Conservation (phyloP, 1,284 basidiomycete genomes). For the Ganoderma lucidum region DNA sequence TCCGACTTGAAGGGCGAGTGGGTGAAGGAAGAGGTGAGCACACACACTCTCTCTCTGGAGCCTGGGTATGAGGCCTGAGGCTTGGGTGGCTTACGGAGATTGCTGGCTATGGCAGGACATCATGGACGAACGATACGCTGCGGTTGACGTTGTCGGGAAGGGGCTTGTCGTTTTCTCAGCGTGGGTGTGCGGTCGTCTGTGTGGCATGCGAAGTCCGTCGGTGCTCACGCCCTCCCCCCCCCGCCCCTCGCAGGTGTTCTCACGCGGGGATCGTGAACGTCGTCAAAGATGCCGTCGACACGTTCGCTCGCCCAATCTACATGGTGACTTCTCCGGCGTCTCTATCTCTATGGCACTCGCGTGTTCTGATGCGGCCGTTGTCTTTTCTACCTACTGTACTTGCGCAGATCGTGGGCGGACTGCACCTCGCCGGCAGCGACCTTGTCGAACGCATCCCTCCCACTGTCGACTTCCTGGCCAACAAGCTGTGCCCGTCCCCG, state of each 20-base stretch:
- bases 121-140: conserved; percentile 84
- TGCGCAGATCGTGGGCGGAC: conserved; percentile 74
- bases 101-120: conserved; percentile 57
- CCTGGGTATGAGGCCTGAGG: neutral
- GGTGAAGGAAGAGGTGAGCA: conserved; percentile 66
- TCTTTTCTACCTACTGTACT: neutral
- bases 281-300: conserved; percentile 67
- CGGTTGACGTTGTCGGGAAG: conserved; percentile 79
- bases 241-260: conserved; percentile 68
- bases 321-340: conserved; percentile 55
- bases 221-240: conserved; percentile 12
- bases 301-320: conserved; percentile 73
- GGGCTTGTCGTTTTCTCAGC: conserved; percentile 85
- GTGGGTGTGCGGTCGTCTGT: conserved; percentile 48
- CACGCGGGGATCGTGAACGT: conserved; percentile 89
- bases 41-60: too few relatives aligned
- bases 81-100: conserved; percentile 1
- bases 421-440: conserved; percentile 79
- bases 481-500: conserved; percentile 65
- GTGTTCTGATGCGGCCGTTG: conserved; percentile 7
- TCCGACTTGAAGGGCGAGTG: conserved; percentile 52
- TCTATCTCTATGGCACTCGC: conserved; percentile 8
- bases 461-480: conserved; percentile 76
- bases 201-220: neutral
- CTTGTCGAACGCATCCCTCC: conserved; percentile 67